Evolutionary conservation across 2,329 filamentous ascomycete species (phyloP).

Genomic region (Macrophomina phaseolina): DNA sequence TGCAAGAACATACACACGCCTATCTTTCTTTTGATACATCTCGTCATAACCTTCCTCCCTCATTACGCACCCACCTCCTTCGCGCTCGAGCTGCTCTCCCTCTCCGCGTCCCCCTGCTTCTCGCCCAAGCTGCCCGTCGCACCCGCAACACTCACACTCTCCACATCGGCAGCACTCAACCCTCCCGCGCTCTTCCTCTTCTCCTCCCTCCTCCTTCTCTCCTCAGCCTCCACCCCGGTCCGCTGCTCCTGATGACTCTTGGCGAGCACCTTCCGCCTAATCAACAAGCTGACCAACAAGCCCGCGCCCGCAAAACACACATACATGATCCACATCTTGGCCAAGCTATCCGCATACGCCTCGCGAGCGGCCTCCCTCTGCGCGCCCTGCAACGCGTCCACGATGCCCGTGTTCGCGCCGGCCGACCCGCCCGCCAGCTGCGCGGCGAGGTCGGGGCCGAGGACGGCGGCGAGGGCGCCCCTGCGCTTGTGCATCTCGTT

Average conservation of each 20-base stretch:
- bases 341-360: slow-evolving; percentile 52
- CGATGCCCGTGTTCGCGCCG: slow-evolving; percentile 64
- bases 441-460: slow-evolving; percentile 58
- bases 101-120: no score
- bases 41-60: no score
- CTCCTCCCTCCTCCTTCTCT: slow-evolving; percentile 33
- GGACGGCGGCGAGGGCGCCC: slow-evolving; percentile 52
- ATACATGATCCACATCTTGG: slow-evolving; percentile 59
- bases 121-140: no score
- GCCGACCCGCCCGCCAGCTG: slow-evolving; percentile 65
- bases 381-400: slow-evolving; percentile 57
- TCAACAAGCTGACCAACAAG: slow-evolving; percentile 46
- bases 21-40: no score
- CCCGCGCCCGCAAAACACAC: slow-evolving; percentile 48
- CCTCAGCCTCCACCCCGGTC: slow-evolving; percentile 53
- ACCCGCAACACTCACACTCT: no score
- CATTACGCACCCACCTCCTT: no score
- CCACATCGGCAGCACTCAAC: no score
- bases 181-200: neutral
- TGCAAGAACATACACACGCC: no score
- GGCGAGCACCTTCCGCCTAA: slow-evolving; percentile 49
- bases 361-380: slow-evolving; percentile 50
- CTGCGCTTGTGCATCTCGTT: slow-evolving; percentile 70
- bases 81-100: no score
- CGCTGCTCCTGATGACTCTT: slow-evolving; percentile 55